phyloP scores from a whole-genome alignment of 306 rosid genomes.

The Lathyrus sativus region DNA sequence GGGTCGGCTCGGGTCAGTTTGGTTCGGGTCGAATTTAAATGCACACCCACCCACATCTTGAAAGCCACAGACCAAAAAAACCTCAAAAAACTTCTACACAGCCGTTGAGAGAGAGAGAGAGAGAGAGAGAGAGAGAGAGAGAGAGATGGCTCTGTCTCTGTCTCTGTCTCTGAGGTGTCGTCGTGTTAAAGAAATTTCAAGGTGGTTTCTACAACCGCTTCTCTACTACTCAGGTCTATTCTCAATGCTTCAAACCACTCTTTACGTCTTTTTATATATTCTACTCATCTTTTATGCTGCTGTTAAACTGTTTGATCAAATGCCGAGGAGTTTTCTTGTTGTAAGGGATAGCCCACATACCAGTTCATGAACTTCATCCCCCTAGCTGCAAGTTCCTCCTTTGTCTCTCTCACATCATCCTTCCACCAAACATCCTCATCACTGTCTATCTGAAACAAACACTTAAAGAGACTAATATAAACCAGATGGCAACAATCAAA shows the following conservation, averaged over 20 bases:
- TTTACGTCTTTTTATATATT: too few relatives aligned
- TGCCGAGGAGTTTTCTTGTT: conserved; percentile 50
- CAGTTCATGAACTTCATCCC: conserved; percentile 80
- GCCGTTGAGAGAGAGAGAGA: neutral
- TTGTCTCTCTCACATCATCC: conserved; percentile 78
- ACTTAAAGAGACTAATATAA: conserved; percentile 28
- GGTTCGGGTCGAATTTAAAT: too few relatives aligned
- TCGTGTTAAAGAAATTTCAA: conserved; percentile 44
- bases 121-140: too few relatives aligned
- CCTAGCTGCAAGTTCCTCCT: conserved; percentile 76
- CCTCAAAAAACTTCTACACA: neutral
- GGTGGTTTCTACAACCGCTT: conserved; percentile 25
- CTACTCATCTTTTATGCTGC: conserved; percentile 31
- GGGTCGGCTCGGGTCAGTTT: too few relatives aligned
- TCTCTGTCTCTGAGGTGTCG: conserved; percentile 40
- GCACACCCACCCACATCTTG: neutral
- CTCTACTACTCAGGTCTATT: conserved; percentile 35
- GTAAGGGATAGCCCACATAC: conserved; percentile 44
- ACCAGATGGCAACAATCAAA: conserved; percentile 38
- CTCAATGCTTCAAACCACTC: neutral
- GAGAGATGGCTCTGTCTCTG: too few relatives aligned
- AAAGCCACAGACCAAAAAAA: neutral
- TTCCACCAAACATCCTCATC: conserved; percentile 79
- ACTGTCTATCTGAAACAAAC: conserved; percentile 68
- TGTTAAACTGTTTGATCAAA: conserved; percentile 53